Evolutionary conservation across 331 rosid genomes (phyloP), one percentile per base, ranked within the genome.

Genomic region (Erythrophleum ivorense): DNA sequence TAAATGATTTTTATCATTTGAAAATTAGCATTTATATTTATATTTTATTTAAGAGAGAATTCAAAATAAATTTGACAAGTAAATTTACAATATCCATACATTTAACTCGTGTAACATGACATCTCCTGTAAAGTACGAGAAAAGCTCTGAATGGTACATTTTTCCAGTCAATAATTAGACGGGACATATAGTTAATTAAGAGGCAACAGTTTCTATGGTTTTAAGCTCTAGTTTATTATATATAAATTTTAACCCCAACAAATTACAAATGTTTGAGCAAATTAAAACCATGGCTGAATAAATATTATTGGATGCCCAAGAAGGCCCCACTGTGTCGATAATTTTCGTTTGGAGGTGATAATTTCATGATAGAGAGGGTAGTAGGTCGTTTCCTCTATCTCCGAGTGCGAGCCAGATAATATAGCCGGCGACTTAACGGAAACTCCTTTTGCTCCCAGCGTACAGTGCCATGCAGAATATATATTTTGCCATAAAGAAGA

Each of bases 381-480:
- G 84, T 84, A 82, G 86, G 88, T 88, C 86, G 78, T 72, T 86
- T 69, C 82, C 78, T 54, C 29, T 70, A 62, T 71, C 34, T 68
- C 73, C 18, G 2, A 88, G 89, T 90, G 91, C 85, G 80, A 84
- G 84, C 87, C 92, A 91, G 90, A 68, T 83, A 75, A 88, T 79
- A 71, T 59, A 77, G 78, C 76, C 58, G 48, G 75, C 78, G 77
- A 6, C 79, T 64, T 80, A 71, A 78, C 59, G 46, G 50, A 41
- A 50, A 18, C 16, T 77, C 57, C 49, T 83, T 72, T 62, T 73
- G 21, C 33, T 69, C 75, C 73, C 58, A 52, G 66, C 73, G 55
- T 72, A 87, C 89, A 89, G 88, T 82, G 74, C 84, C 94, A 91
- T 89, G 92, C 94, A 88, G 60, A 84, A 45, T 73, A 12, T 62